phyloP scores from a whole-genome alignment of 1,284 basidiomycete species.

The Leccinum idahoense region DNA sequence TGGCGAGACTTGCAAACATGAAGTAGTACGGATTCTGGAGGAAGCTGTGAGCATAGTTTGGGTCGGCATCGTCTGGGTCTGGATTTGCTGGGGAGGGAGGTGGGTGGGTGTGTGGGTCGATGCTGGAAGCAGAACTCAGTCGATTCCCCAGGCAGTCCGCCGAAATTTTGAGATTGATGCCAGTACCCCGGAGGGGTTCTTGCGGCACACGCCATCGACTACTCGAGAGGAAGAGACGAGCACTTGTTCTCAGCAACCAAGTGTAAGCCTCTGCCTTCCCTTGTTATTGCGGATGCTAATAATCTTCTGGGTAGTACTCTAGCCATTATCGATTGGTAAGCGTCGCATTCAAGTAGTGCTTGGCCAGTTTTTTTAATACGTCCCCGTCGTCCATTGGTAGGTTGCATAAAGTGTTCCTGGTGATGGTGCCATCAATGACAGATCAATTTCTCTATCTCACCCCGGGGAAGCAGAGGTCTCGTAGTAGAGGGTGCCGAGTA shows the following conservation, averaged over 20 bases:
- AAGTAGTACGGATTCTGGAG: slow-evolving; percentile 92
- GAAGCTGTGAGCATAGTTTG: slow-evolving; percentile 42
- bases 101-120: slow-evolving; percentile 56
- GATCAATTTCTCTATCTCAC: too few relatives aligned
- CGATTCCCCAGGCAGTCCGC: not conserved
- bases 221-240: not conserved
- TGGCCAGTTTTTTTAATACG: too few relatives aligned
- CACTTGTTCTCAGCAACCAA: not conserved
- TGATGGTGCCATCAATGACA: not conserved
- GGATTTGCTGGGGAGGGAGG: slow-evolving; percentile 21
- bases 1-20: slow-evolving; percentile 86
- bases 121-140: slow-evolving; percentile 18
- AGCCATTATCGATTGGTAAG: slow-evolving; percentile 25
- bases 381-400: too few relatives aligned
- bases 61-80: slow-evolving; percentile 32
- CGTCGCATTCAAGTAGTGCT: slow-evolving; percentile 6
- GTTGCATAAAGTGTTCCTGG: not conserved
- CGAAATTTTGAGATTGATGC: not conserved
- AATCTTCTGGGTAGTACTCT: slow-evolving; percentile 13
- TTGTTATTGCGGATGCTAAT: not conserved
- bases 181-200: not conserved
- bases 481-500: too few relatives aligned
- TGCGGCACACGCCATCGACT: not conserved
- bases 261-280: not conserved
- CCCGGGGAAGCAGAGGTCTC: too few relatives aligned